Percentiles rank a stretch among this genome's conserved stretches.
Conservation (phyloP, 2,329 filamentous ascomycete genomes). For the Lojkania enalia region DNA sequence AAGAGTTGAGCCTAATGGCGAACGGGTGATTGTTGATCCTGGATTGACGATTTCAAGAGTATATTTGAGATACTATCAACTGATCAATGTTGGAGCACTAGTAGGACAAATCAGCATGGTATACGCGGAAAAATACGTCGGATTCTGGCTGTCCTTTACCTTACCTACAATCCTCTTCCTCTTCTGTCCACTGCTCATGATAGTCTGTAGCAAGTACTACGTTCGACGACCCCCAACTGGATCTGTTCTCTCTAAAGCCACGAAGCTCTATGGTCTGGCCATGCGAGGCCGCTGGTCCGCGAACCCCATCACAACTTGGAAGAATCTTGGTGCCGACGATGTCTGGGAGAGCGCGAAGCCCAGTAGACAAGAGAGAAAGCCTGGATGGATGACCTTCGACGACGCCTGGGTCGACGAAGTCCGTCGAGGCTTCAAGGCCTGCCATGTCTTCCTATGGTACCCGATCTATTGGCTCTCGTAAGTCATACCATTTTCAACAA, state of each 20-base stretch:
- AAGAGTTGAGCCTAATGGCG: conserved; percentile 57
- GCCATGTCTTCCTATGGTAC: conserved; percentile 55
- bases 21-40: conserved; percentile 70
- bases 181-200: conserved; percentile 60
- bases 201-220: conserved; percentile 36
- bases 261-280: conserved; percentile 61
- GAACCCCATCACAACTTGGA: conserved; percentile 57
- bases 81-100: conserved; percentile 69
- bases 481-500: too few relatives aligned
- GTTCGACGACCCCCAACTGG: conserved; percentile 63
- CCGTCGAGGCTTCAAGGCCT: conserved; percentile 29
- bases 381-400: conserved; percentile 77
- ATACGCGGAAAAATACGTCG: conserved; percentile 73
- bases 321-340: conserved; percentile 49
- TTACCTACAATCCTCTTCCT: conserved; percentile 67
- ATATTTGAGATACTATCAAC: conserved; percentile 71
- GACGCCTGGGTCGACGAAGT: conserved; percentile 72
- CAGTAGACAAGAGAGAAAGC: conserved; percentile 59
- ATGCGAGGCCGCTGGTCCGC: conserved; percentile 64
- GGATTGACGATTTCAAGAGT: conserved; percentile 67
- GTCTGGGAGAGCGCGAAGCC: conserved; percentile 69
- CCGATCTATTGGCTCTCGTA: conserved; percentile 27
- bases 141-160: conserved; percentile 71
- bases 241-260: conserved; percentile 69
- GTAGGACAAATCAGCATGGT: conserved; percentile 68